Evolutionary conservation across 2,329 filamentous ascomycete species (phyloP), one percentile per base, ranked within the genome.

Genomic region (Colletotrichum destructivum): DNA sequence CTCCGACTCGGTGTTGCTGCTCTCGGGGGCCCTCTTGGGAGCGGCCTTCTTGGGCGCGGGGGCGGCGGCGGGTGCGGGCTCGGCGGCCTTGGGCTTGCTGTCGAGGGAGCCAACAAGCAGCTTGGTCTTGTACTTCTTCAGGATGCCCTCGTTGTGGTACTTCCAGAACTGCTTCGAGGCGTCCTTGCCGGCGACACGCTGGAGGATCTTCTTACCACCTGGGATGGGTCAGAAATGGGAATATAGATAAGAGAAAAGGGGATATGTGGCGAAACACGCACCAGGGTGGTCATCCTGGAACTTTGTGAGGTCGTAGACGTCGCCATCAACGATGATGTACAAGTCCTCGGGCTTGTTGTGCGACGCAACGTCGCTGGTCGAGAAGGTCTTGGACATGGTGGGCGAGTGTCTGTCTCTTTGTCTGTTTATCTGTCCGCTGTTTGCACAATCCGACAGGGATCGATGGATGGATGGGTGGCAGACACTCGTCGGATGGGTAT

Each of bases 281-380:
- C 94, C 94, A 81, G 93, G 94, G 82, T 96, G 93, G 75, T 95
- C 93, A 72, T 95, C 92, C 81, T 94, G 92, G 82, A 96, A 96
- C 79, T 91, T 95, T 77, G 95, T 97, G 78, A 98, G 82, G 80
- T 99, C 96, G 83, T 98, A 98, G 76, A 98, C 96, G 83, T 98
- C 96, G 78, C 95, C 93, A 76, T 98, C 96, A 76, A 98, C 91
- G 75, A 97, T 90, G 79, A 98, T 94, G 90, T 92, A 98, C 73
- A 98, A 88, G 80, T 92, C 92, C 79, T 94, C 91, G 56, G 92
- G 83, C 85, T 96, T 98, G 88, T 94, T 98, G 84, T 98, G 95
- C 84, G 93, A 91, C 80, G 95, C 92, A 74, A 99, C 96, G 81
- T 98, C 95, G 85, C 89, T 89, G 75, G 91, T 88, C 66, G 92